Evolutionary conservation across 1,139 yeast species (phyloP), one percentile per base, ranked within the genome.

Genomic region (Hansenula lynferdii): DNA sequence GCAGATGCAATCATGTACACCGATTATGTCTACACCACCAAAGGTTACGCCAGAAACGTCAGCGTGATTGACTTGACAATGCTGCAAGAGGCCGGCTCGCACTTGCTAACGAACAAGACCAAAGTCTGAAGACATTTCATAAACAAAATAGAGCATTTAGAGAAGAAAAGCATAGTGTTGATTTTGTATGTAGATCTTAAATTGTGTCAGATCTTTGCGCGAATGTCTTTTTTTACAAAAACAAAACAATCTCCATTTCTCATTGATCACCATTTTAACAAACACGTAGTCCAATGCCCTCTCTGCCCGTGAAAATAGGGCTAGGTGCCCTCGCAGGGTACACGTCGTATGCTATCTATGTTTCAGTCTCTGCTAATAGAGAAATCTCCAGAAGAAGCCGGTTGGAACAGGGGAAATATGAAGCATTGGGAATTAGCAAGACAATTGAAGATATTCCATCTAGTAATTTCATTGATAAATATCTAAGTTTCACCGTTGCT

Each of bases 1-100:
- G 69, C 79, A 34, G 96, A 90, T 49, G 96, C 95, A 3, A 81
- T 92, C 41, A 81, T 94, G 92, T 94, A 87, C 65, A 81, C 89
- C 38, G 98, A 94, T 61, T 89, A 86, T 57, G 97, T 94, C 8
- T 92, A 74, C 59, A 94, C 98, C 4, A 76, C 92, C 28, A 87
- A 87, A 59, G 95, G 96, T 1, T 94, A 90, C 54, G 98, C 96
- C 2, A 71, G 98, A 52, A 82, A 72, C 44, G 96, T 92, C 28
- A 80, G 92, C 34, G 80, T 85, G n/a, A 72, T 94, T 28, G 86
- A 87, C 55, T 64, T 86, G 39, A 75, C 77, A 15, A 92, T 98
- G 98, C 62, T 94, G 34, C 92, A 83, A 54, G 94, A 85, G 48
- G 70, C 82, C 10, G 51, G 54, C 9, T 39, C 50, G 1, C 53